Evolutionary conservation across 208 protist genomes (phyloP).

Genomic region (Crithidia acanthocephali): DNA sequence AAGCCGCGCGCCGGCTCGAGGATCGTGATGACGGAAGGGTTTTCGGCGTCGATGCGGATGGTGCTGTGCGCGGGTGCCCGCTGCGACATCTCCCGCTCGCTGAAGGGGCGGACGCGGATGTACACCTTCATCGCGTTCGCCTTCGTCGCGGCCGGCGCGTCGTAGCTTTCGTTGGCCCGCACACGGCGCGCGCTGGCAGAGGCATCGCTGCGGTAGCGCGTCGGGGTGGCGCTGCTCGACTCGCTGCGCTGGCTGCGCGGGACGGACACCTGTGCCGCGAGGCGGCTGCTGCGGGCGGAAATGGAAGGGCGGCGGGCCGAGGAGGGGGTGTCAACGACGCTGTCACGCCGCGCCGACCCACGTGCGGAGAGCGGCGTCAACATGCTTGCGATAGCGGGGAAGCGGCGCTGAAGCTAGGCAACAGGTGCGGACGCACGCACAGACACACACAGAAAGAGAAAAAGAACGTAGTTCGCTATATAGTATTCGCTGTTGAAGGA

Average conservation of each 20-base stretch:
- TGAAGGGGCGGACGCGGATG: conserved; percentile 87
- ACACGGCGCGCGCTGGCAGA: conserved; percentile 14
- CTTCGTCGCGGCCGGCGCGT: neutral
- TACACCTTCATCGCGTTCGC: conserved; percentile 86
- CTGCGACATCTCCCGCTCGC: conserved; percentile 71
- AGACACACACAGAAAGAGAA: neutral
- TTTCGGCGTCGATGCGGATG: conserved; percentile 74
- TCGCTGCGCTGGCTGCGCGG: conserved; percentile 29
- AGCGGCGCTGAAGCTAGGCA: neutral
- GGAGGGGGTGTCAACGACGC: conserved; percentile 4
- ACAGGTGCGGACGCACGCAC: neutral
- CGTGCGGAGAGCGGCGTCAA: conserved; percentile 24
- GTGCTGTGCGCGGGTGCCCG: conserved; percentile 55
- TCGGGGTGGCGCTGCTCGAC: neutral
- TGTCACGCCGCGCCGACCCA: conserved; percentile 16
- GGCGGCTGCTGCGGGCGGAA: conserved; percentile 5
- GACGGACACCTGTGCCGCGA: neutral
- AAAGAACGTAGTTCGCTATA: neutral
- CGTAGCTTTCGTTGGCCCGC: conserved; percentile 5
- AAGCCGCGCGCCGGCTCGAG: conserved; percentile 70
- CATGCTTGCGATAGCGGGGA: neutral
- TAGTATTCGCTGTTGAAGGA: too few relatives aligned
- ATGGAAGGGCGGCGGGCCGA: conserved; percentile 22
- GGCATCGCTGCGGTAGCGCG: conserved; percentile 5
- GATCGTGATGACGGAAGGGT: conserved; percentile 70